phyloP scores from a whole-genome alignment of 2,329 filamentous ascomycete species.

The Claviceps cyperi region DNA sequence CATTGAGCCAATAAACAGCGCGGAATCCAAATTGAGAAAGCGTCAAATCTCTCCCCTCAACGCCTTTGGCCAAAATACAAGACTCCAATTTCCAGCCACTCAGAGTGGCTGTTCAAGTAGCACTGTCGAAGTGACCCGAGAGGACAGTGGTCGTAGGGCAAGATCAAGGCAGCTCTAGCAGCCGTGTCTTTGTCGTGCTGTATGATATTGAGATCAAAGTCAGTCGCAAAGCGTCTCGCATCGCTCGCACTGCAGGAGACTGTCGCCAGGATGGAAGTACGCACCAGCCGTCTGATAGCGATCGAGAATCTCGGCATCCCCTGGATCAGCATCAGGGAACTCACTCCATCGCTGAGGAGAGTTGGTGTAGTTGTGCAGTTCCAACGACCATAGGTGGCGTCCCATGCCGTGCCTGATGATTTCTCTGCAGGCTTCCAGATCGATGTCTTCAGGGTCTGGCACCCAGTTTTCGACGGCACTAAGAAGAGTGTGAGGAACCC shows the following conservation, averaged over 20 bases:
- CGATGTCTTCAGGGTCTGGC: not conserved
- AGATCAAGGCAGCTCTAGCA: too few species aligned
- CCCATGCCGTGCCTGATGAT: not conserved
- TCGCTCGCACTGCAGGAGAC: conserved; percentile 1
- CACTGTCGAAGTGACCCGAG: too few species aligned
- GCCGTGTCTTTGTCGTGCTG: too few species aligned
- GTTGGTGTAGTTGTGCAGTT: not conserved
- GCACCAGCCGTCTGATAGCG: not conserved
- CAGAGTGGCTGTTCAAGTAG: too few species aligned
- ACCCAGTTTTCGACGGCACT: not conserved
- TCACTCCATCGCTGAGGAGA: conserved; percentile 1
- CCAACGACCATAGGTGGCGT: not conserved
- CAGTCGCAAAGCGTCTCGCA: conserved; percentile 2
- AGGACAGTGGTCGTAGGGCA: too few species aligned
- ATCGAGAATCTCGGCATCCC: not conserved
- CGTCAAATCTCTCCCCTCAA: not conserved
- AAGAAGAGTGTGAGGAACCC: not conserved
- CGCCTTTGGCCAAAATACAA: not conserved
- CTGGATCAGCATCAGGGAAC: not conserved
- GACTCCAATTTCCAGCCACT: not conserved
- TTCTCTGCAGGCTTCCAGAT: too few species aligned
- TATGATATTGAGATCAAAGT: too few species aligned
- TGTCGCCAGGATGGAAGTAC: not conserved
- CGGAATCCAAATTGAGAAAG: too few species aligned
- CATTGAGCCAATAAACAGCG: too few species aligned